Evolutionary conservation across 495 filamentous ascomycete genomes (phyloP).

Genomic region (Pyrenula aspistea): DNA sequence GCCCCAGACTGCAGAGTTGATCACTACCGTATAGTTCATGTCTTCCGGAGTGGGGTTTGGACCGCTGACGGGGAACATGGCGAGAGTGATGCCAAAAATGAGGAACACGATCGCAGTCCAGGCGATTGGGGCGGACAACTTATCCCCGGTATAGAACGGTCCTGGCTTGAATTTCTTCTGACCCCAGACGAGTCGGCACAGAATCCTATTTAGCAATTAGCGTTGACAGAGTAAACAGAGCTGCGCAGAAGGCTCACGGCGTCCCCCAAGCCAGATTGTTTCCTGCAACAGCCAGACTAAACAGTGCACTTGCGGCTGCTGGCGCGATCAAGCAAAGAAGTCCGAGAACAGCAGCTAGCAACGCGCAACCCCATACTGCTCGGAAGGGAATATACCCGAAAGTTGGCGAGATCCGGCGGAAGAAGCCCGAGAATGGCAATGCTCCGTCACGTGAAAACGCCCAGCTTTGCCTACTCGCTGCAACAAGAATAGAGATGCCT

Average conservation of each 20-base stretch:
- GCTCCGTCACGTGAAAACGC: constrained; percentile 66
- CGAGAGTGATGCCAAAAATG: constrained; percentile 40
- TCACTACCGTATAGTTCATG: constrained; percentile 60
- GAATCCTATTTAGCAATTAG: constrained; percentile 20
- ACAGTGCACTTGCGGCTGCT: constrained; percentile 47
- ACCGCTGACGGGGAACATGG: constrained; percentile 47
- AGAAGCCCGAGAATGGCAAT: constrained; percentile 28
- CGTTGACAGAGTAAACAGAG: too few species aligned
- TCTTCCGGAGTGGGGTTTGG: constrained; percentile 38
- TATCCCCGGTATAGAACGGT: constrained; percentile 44
- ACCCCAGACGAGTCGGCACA: constrained; percentile 52
- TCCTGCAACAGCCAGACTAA: constrained; percentile 49
- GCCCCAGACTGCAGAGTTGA: constrained; percentile 51
- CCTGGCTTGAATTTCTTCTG: constrained; percentile 48
- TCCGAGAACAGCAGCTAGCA: constrained; percentile 40
- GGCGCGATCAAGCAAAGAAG: constrained; percentile 46
- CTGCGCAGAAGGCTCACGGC: constrained; percentile 20
- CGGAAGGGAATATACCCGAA: constrained; percentile 51
- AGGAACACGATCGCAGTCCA: constrained; percentile 41
- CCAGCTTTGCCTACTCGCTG: constrained; percentile 46
- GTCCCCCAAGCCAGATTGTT: constrained; percentile 53
- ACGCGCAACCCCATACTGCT: constrained; percentile 45
- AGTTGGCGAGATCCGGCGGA: constrained; percentile 33
- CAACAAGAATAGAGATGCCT: constrained; percentile 22
- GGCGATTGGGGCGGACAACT: constrained; percentile 38